These are phyloP conservation scores for Flaveria trinervia DNA, from an alignment of 129 eudicot species.

Conservation along the genomic window DNA sequence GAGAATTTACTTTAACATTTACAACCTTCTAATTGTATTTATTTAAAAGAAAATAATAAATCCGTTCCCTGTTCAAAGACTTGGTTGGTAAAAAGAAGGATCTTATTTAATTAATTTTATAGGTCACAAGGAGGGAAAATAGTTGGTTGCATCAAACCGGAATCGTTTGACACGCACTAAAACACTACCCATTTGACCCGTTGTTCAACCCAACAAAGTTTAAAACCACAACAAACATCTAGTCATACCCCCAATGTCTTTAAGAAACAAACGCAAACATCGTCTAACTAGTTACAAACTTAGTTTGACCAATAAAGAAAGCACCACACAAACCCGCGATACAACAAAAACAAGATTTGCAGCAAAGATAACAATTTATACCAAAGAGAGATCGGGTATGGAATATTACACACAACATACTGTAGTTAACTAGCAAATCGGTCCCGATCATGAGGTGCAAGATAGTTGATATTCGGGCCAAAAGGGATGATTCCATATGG, in stretches of 20 bases:
- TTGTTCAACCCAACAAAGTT: no score
- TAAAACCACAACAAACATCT: background rate
- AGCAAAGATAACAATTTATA: constrained; percentile 16
- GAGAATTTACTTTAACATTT: no score
- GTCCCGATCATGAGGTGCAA: constrained; percentile 70
- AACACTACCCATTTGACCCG: no score
- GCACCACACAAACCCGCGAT: background rate
- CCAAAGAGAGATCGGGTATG: constrained; percentile 3
- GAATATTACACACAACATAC: background rate
- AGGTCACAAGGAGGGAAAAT: no score
- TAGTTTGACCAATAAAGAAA: constrained; percentile 4
- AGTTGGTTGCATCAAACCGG: no score
- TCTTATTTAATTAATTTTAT: no score
- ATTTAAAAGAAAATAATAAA: no score
- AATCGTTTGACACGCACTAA: no score
- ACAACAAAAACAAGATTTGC: background rate
- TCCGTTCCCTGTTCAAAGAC: no score
- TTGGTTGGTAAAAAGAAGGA: no score
- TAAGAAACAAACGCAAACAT: background rate
- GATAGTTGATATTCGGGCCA: constrained; percentile 73
- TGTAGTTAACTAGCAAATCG: constrained; percentile 41
- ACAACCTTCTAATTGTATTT: no score
- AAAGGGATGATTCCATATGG: constrained; percentile 76
- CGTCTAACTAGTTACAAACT: background rate
- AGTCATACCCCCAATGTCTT: background rate